A percentile compares a stretch with the other conserved stretches of the same genome.
Conservation (phyloP, 2,329 filamentous ascomycete genomes). For the Talaromyces amestolkiae region DNA sequence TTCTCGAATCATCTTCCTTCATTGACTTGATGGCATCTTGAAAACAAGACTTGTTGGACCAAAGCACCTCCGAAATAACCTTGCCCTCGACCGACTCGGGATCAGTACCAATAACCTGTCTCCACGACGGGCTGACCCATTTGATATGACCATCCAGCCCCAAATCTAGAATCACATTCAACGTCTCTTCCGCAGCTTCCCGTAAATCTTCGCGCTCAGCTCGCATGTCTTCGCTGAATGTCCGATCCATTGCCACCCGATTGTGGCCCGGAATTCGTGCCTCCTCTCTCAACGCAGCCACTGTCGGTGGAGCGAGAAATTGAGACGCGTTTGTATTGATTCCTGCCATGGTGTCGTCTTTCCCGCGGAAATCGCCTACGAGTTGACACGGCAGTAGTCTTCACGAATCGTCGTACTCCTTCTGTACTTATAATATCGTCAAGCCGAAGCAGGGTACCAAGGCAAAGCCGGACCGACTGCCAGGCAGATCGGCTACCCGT, state of each 20-base stretch:
- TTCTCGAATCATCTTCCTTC: slow-evolving; percentile 88
- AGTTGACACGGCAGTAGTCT: slow-evolving; percentile 10
- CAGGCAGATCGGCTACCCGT: slow-evolving; percentile 45
- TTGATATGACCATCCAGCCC: slow-evolving; percentile 85
- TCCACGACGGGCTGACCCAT: slow-evolving; percentile 97
- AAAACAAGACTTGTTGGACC: slow-evolving; percentile 78
- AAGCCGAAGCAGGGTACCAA: slow-evolving; percentile 18
- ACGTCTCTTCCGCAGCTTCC: slow-evolving; percentile 90
- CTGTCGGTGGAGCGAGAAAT: slow-evolving; percentile 45
- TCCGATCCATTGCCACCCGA: slow-evolving; percentile 52
- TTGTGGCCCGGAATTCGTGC: slow-evolving; percentile 37
- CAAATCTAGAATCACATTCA: slow-evolving; percentile 94
- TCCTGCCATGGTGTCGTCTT: slow-evolving; percentile 38
- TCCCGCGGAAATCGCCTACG: slow-evolving; percentile 13
- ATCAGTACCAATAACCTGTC: slow-evolving; percentile 80
- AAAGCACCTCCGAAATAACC: slow-evolving; percentile 74
- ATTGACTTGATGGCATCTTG: slow-evolving; percentile 81
- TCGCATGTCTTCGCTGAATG: slow-evolving; percentile 83
- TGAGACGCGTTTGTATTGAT: slow-evolving; percentile 39
- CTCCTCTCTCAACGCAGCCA: slow-evolving; percentile 46
- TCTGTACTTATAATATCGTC: background rate
- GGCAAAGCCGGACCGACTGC: slow-evolving; percentile 42
- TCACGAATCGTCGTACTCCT: background rate
- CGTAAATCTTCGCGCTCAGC: slow-evolving; percentile 91
- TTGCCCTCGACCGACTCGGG: slow-evolving; percentile 71